Evolutionary conservation across 2,329 filamentous ascomycete species (phyloP).

Genomic region (Alternaria ethzedia): DNA sequence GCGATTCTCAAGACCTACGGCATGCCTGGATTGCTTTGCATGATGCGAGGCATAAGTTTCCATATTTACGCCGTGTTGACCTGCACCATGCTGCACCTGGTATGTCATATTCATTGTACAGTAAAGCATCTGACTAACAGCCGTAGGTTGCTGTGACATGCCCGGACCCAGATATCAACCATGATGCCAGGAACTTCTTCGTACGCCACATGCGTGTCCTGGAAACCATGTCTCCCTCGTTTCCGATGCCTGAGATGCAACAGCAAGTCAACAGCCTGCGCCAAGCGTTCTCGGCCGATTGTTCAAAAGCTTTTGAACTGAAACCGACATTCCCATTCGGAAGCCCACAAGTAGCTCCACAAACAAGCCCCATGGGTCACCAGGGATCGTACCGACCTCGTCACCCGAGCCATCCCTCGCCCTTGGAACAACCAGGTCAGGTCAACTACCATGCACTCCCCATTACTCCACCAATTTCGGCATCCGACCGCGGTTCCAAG

Average conservation of each 20-base stretch:
- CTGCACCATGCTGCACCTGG: constrained; percentile 90
- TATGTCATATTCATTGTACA: constrained; percentile 58
- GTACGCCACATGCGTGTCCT: constrained; percentile 92
- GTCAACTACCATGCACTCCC: constrained; percentile 72
- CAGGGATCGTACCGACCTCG: constrained; percentile 59
- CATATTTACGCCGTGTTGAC: constrained; percentile 91
- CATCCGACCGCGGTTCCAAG: constrained; percentile 74
- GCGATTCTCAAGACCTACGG: constrained; percentile 78
- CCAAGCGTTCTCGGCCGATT: constrained; percentile 88
- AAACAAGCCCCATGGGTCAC: constrained; percentile 67
- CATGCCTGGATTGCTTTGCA: constrained; percentile 81
- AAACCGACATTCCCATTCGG: constrained; percentile 88
- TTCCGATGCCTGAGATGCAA: constrained; percentile 89
- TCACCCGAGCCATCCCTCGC: constrained; percentile 54
- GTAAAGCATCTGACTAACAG: constrained; percentile 16
- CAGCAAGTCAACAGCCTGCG: constrained; percentile 87
- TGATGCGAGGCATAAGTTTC: constrained; percentile 94
- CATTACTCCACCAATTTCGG: constrained; percentile 81
- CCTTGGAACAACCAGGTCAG: constrained; percentile 61
- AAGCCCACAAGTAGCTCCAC: constrained; percentile 70
- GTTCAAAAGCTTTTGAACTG: constrained; percentile 82
- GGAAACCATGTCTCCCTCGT: constrained; percentile 80
- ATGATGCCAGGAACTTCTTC: constrained; percentile 86
- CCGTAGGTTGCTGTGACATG: constrained; percentile 86
- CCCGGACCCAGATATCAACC: constrained; percentile 85